Conservation (phyloP, 2,329 filamentous ascomycete genomes). For the Aspergillus proliferans region DNA sequence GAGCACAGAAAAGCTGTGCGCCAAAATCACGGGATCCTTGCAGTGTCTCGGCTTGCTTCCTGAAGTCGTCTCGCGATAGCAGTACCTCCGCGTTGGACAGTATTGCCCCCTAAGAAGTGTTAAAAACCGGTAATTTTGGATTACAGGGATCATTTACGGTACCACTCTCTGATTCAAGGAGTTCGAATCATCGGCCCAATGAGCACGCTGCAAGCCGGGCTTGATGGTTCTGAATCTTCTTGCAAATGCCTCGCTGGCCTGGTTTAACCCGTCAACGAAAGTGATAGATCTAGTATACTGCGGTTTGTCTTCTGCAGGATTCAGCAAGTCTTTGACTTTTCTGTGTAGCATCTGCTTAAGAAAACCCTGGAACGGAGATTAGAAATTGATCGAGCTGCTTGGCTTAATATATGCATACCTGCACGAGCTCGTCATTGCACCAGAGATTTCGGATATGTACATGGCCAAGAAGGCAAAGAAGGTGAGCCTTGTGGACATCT, state of each 20-base stretch:
- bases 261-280: slow-evolving; percentile 70
- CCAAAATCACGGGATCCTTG: slow-evolving; percentile 83
- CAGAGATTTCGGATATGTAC: slow-evolving; percentile 72
- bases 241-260: slow-evolving; percentile 61
- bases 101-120: slow-evolving; percentile 44
- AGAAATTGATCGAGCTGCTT: slow-evolving; percentile 3
- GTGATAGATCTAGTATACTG: slow-evolving; percentile 73
- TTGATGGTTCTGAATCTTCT: slow-evolving; percentile 65
- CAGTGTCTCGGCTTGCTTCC: slow-evolving; percentile 59
- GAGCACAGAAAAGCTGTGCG: slow-evolving; percentile 81
- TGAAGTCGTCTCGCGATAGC: slow-evolving; percentile 67
- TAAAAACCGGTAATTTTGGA: slow-evolving; percentile 1
- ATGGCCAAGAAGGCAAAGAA: slow-evolving; percentile 77
- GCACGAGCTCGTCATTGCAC: slow-evolving; percentile 72
- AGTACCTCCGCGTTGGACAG: slow-evolving; percentile 61
- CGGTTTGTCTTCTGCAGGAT: slow-evolving; percentile 59
- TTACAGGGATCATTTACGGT: slow-evolving; percentile 11
- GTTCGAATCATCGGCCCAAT: slow-evolving; percentile 67
- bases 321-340: slow-evolving; percentile 61
- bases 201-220: slow-evolving; percentile 60
- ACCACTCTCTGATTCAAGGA: slow-evolving; percentile 52
- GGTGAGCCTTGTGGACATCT: slow-evolving; percentile 77
- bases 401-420: slow-evolving; percentile 38
- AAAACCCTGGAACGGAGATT: slow-evolving; percentile 18
- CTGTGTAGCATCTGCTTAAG: slow-evolving; percentile 60